Evolutionary conservation across 1,284 basidiomycete species (phyloP).

Genomic region (Ganoderma lingzhi): DNA sequence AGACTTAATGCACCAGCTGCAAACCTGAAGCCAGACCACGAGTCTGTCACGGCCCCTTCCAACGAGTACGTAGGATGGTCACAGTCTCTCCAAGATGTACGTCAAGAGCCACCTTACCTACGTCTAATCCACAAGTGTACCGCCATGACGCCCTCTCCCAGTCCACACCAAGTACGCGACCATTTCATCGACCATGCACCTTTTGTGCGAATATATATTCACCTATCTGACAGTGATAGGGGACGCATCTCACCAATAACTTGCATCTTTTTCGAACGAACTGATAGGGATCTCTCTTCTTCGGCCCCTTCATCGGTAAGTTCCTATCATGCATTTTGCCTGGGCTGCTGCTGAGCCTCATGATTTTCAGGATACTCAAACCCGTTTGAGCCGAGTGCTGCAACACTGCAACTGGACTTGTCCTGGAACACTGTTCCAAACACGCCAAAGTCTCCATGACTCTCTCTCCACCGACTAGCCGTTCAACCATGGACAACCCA

Average conservation of each 20-base stretch:
- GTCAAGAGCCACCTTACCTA: neutral
- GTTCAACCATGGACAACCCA: slow-evolving; percentile 7
- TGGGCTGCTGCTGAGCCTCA: neutral
- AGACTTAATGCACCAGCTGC: neutral
- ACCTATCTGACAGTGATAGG: neutral
- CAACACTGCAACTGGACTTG: neutral
- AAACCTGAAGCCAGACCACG: neutral
- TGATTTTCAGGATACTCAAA: neutral
- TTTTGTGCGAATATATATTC: neutral
- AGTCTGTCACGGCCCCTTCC: neutral
- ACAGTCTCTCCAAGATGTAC: neutral
- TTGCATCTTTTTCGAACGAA: too few species aligned
- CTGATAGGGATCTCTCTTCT: too few species aligned
- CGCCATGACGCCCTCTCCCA: neutral
- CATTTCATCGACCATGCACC: neutral
- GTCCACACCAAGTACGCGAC: neutral
- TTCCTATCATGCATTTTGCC: neutral
- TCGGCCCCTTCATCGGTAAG: neutral
- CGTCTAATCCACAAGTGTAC: neutral
- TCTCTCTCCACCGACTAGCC: neutral
- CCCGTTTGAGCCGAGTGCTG: neutral
- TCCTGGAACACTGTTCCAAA: neutral
- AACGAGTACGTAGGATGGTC: neutral
- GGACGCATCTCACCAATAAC: neutral
- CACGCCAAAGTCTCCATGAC: neutral